These are phyloP conservation scores for Colletotrichum sp. DNA, from an alignment of 2,329 filamentous ascomycete genomes.

Conservation along the genomic window DNA sequence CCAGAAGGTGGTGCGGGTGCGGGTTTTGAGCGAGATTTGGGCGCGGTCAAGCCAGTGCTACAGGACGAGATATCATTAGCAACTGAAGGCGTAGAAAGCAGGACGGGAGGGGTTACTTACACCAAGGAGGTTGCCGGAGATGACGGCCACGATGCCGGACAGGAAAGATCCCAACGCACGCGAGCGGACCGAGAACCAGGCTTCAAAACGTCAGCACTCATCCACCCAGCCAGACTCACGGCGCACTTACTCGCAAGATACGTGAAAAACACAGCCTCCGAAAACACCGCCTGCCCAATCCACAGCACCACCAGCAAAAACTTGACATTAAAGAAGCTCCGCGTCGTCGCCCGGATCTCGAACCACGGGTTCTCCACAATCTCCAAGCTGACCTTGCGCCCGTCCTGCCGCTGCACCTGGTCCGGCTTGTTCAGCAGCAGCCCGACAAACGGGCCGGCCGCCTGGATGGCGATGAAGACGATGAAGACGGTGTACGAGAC, in stretches of 20 bases:
- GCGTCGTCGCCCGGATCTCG: conserved; percentile 65
- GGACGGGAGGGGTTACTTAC: conserved; percentile 28
- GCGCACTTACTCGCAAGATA: conserved; percentile 55
- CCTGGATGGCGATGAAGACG: conserved; percentile 75
- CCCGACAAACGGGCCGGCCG: conserved; percentile 67
- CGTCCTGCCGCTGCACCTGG: conserved; percentile 70
- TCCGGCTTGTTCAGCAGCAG: conserved; percentile 65
- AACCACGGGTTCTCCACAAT: conserved; percentile 61
- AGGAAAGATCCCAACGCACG: conserved; percentile 75
- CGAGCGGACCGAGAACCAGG: conserved; percentile 75
- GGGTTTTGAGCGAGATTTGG: conserved; percentile 55
- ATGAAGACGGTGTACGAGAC: conserved; percentile 74
- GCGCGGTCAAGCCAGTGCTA: conserved; percentile 56
- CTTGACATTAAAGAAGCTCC: conserved; percentile 62
- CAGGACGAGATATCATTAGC: too few species aligned
- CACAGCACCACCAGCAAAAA: conserved; percentile 71
- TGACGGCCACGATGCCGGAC: conserved; percentile 70
- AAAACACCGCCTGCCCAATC: conserved; percentile 74
- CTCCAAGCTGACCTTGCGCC: conserved; percentile 62
- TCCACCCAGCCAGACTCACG: background rate
- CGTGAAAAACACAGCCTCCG: conserved; percentile 76
- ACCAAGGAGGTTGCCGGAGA: conserved; percentile 69
- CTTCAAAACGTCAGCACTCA: conserved; percentile 23
- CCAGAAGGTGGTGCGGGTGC: conserved; percentile 61
- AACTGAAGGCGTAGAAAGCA: too few species aligned